Percentiles rank a stretch among this genome's conserved stretches.
phyloP scores from a whole-genome alignment of 371 early-diverging fungal genomes.

The Lichtheimia corymbifera region DNA sequence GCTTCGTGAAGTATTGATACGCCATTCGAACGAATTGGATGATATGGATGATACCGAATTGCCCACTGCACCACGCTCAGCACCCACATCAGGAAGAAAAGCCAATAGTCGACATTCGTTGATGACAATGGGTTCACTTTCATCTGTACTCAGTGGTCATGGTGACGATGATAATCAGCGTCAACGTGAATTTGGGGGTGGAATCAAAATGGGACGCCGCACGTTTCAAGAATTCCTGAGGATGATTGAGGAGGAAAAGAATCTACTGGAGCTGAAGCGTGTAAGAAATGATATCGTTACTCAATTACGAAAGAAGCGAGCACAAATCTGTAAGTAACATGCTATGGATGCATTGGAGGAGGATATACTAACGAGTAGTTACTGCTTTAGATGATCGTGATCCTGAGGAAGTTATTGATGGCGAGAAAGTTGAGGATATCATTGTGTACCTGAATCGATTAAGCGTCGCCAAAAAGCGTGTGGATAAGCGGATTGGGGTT shows the following conservation, averaged over 20 bases:
- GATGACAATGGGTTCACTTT: slow-evolving; percentile 22
- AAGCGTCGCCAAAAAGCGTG: slow-evolving; percentile 68
- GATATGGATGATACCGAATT: slow-evolving; percentile 2
- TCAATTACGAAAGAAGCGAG: slow-evolving; percentile 73
- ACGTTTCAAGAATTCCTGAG: slow-evolving; percentile 78
- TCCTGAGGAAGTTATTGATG: slow-evolving; percentile 77
- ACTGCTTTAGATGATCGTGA: slow-evolving; percentile 54
- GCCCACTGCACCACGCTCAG: not conserved
- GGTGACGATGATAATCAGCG: slow-evolving; percentile 20
- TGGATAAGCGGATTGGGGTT: slow-evolving; percentile 72
- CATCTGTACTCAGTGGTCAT: slow-evolving; percentile 31
- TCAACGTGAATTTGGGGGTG: slow-evolving; percentile 12
- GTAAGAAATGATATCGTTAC: slow-evolving; percentile 74
- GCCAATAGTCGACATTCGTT: slow-evolving; percentile 4
- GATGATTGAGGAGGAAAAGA: slow-evolving; percentile 72
- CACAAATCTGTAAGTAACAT: slow-evolving; percentile 44
- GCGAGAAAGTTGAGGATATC: slow-evolving; percentile 78
- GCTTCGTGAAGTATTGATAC: slow-evolving; percentile 70
- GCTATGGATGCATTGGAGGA: not conserved
- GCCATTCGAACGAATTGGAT: slow-evolving; percentile 58
- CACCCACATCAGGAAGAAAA: slow-evolving; percentile 1
- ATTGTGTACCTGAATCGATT: slow-evolving; percentile 74
- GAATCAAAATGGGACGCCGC: slow-evolving; percentile 37
- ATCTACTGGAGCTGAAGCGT: slow-evolving; percentile 62
- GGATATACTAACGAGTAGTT: not conserved